These are phyloP conservation scores for Esteya vermicola DNA, from an alignment of 2,329 filamentous ascomycete species.

Conservation along the genomic window DNA sequence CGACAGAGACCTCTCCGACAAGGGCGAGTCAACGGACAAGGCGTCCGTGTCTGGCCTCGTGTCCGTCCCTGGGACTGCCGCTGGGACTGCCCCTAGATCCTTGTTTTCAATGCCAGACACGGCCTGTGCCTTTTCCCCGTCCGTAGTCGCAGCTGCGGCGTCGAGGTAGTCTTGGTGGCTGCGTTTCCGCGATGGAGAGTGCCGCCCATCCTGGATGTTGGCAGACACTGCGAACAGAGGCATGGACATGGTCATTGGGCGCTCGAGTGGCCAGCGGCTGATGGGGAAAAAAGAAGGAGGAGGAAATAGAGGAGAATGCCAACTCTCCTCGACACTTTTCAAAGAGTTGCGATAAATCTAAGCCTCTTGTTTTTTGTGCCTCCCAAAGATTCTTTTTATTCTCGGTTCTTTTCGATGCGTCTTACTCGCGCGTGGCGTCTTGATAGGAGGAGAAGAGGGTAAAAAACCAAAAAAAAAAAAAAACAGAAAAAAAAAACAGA, in stretches of 20 bases:
- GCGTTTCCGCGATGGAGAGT: slow-evolving; percentile 27
- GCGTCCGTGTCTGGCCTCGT: slow-evolving; percentile 5
- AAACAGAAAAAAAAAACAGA: too few relatives aligned
- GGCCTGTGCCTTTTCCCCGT: slow-evolving; percentile 9
- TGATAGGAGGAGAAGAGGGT: background rate
- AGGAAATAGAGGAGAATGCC: too few relatives aligned
- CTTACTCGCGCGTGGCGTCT: background rate
- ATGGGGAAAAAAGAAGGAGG: too few relatives aligned
- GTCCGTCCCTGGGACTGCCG: background rate
- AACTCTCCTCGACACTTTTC: too few relatives aligned
- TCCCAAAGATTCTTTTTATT: too few relatives aligned
- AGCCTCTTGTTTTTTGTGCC: too few relatives aligned
- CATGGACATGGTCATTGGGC: too few relatives aligned
- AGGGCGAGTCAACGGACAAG: background rate
- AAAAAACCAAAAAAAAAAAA: background rate
- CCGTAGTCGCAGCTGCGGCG: background rate
- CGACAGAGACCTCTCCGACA: slow-evolving; percentile 16
- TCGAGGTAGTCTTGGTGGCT: slow-evolving; percentile 30
- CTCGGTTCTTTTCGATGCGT: background rate
- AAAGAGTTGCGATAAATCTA: too few relatives aligned
- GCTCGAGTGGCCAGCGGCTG: too few relatives aligned
- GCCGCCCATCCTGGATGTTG: slow-evolving; percentile 29
- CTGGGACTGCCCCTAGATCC: background rate
- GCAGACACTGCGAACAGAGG: slow-evolving; percentile 31
- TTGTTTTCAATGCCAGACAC: slow-evolving; percentile 8